Percentiles rank a stretch among this genome's conserved stretches.
Evolutionary conservation across 2,329 filamentous ascomycete genomes (phyloP).

Genomic region (Penicillium thymicola): DNA sequence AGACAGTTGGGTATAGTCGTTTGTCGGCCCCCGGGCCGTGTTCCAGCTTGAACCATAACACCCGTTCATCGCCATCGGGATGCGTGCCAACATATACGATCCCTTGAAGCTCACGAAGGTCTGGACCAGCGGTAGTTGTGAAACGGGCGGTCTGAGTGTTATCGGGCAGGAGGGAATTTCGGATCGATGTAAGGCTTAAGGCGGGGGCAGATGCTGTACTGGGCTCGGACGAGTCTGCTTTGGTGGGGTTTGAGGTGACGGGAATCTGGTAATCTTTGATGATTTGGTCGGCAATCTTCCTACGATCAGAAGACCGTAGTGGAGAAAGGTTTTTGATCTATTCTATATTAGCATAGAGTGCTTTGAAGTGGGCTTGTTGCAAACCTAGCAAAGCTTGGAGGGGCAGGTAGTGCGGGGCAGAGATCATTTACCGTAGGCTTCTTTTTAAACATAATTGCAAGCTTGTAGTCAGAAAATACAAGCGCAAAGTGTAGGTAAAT

Average conservation of each 20-base stretch:
- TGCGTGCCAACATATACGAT: conserved; percentile 63
- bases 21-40: conserved; percentile 47
- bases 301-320: conserved; percentile 64
- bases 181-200: conserved; percentile 49
- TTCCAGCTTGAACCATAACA: conserved; percentile 63
- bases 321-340: conserved; percentile 65
- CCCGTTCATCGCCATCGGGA: conserved; percentile 54
- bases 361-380: not conserved
- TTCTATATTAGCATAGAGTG: conserved; percentile 8
- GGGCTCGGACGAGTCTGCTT: conserved; percentile 29
- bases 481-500: no score
- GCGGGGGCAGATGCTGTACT: conserved; percentile 32
- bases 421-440: conserved; percentile 52
- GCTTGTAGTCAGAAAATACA: not conserved
- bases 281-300: conserved; percentile 65
- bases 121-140: conserved; percentile 61
- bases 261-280: conserved; percentile 59
- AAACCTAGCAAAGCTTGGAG: conserved; percentile 12
- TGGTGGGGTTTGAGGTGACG: conserved; percentile 38
- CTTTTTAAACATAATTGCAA: conserved; percentile 59
- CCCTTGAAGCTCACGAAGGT: conserved; percentile 59
- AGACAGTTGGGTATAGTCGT: conserved; percentile 52
- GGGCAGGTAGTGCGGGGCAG: conserved; percentile 29
- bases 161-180: conserved; percentile 62
- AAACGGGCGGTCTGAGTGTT: conserved; percentile 62